Base-by-base conservation (phyloP, 306 rosid genomes). In the Albizia julibrissin region DNA sequence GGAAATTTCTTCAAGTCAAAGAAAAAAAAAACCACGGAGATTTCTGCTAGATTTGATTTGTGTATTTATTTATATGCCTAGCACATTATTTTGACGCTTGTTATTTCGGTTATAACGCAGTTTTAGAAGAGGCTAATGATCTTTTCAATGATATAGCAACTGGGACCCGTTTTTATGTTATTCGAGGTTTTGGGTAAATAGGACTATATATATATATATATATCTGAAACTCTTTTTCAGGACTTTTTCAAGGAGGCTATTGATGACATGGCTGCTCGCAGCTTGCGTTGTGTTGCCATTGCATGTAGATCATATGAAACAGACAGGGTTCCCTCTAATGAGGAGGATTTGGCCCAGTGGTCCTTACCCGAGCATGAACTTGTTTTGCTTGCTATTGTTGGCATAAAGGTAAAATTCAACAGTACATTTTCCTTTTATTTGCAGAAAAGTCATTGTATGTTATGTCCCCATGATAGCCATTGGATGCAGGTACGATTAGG, bases 231-330 rank as follows among this genome's bases (percentile, higher is more conserved):
- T 59, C 56, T 70, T 79, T 71, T 82, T 42, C 89, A 95, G 99
- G 94, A 76, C 0, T 79, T 83, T 85, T 92, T 95, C 75, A 87
- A 49, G 87, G 82, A 49, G 68, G 88, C 96, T 34, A 95, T 95
- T 77, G 81, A 90, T 87, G 87, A 89, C 69, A 95, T 95, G 99
- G 94, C 99, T 80, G 93, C 92, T 72, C 92, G 86, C 75, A 93
- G 99, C 86, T 81, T 95, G 94, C 91, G 99, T 46, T 95, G 99
- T 72, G 93, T 95, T 59, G 98, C 97, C 83, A 89, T 95, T 87
- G 99, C 98, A 71, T 95, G 91, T 84, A 89, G 96, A 88, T 74
- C 90, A 52, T 90, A 85, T 81, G 96, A 92, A 71, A 82, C 83
- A 40, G 91, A 87, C 24, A 84, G 86, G 77, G 86, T 95, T 89